Evolutionary conservation across 2,329 filamentous ascomycete genomes (phyloP), one percentile per base, ranked within the genome.

Genomic region (Lachnellula cervina): DNA sequence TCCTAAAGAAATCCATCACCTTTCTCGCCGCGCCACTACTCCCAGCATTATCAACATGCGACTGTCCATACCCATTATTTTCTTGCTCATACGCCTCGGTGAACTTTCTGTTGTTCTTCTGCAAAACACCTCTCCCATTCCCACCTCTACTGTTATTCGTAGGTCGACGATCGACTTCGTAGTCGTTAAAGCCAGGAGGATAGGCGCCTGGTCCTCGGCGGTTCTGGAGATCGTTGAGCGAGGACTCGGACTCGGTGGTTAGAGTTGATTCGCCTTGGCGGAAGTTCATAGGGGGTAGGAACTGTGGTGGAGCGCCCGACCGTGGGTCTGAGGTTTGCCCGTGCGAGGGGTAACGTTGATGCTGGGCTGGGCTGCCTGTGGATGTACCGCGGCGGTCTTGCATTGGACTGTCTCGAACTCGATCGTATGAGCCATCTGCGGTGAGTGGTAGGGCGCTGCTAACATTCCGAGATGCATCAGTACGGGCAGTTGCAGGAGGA

Each of bases 1-100:
- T 82, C 65, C 94, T 82, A 78, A 99, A 99, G 73, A 97, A 96
- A 74, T 99, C 93, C 92, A 99, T 97, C 40, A 99, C 94, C 69
- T 90, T 86, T 70, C 92, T 87, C 14, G 92, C 91, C 3, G 91
- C 89, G 55, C 90, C 90, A 61, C 86, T 93, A 71, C 89, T 95
- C 45, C 93, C 93, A 34, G 86, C 86, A 51, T 69, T 64, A 67
- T 91, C 86, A 51, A 86, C 82, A 52, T 79, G 78, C 37, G 71
- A 70, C 61, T 76, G 79, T 46, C 75, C 77, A 59, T 80, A 80
- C 49, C 83, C 81, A 52, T 76, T 78, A 58, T 79, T 86, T 57
- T 90, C 87, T 59, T 85, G 82, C 58, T 96, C 90, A 70, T 96
- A 97, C 2, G 89, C 90, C 66, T 97, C 91, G 1, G 83, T 86